Evolutionary conservation across 2,329 filamentous ascomycete genomes (phyloP), one percentile per base, ranked within the genome.

Genomic region (Knufia fluminis): DNA sequence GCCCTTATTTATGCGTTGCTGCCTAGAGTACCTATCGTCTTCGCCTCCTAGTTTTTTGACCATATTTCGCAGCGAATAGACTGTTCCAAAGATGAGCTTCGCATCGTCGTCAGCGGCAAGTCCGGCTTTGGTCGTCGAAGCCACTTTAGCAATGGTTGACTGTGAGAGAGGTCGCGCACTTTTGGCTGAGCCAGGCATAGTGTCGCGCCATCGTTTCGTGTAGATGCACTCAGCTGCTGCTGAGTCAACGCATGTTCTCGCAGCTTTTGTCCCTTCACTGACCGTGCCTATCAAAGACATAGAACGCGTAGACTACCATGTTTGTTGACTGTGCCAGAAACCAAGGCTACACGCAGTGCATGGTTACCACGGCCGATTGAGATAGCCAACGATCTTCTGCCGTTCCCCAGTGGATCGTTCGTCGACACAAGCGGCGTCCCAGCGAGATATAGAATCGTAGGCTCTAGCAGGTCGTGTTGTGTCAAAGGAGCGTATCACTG

Each of bases 271-370:
- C 31, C 31, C 41, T 17, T 23, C 23, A 23, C 79, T 64, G 77
- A 96, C 92, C 95, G 71, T 98, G 92, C 58, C 92, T 85, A 72
- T 98, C 92, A 67, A 98, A 98, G 65, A 98, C 96, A 76, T 95
- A 95, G 71, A 98, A 95, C 52, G 89, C 90, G 72, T 94, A 97
- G 68, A 97, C 86, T 53, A 85, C 83, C 92, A 98, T 97, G 64
- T 60, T 73, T 66, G 58, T 45, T 20, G 20, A 9, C 28, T 14
- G 7, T 31, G 7, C 14, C 14, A 31, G 7, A 14, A 31, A 14
- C 14, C n/a, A n/a, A n/a, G n/a, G n/a, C n/a, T n/a, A n/a, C n/a
- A n/a, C n/a, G n/a, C n/a, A n/a, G n/a, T n/a, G n/a, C n/a, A n/a
- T n/a, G n/a, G n/a, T n/a, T n/a, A n/a, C n/a, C n/a, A n/a, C n/a